A percentile compares a stretch with the other conserved stretches of the same genome.
These are phyloP conservation scores for Boletus fagicola DNA, from an alignment of 768 basidiomycete species.

Conservation along the genomic window DNA sequence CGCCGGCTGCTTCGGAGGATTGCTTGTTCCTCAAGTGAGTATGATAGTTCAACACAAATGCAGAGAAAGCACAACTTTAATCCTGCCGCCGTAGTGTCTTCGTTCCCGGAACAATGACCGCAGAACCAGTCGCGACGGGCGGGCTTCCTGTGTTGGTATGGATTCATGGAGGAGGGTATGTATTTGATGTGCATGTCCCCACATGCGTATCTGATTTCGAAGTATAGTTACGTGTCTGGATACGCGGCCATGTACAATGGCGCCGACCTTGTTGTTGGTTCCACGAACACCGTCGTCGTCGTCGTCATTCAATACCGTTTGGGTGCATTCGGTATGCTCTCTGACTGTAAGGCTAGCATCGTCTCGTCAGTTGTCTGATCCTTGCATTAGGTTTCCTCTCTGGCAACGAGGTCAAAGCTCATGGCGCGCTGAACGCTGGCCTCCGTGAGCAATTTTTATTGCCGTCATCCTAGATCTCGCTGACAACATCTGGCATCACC, in stretches of 20 bases:
- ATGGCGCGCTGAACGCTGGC: slow-evolving; percentile 36
- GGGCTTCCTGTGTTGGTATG: slow-evolving; percentile 35
- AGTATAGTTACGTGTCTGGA: slow-evolving; percentile 26
- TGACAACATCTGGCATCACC: not conserved
- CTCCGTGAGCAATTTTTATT: slow-evolving; percentile 23
- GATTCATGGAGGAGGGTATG: slow-evolving; percentile 39
- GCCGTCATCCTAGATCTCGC: not conserved
- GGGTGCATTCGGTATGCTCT: slow-evolving; percentile 32
- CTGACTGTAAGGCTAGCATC: not conserved
- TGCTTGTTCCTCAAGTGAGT: slow-evolving; percentile 30
- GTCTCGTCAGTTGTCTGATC: not conserved
- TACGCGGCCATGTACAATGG: slow-evolving; percentile 18
- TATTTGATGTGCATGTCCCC: not conserved
- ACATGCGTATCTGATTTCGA: not conserved
- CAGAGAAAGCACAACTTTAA: no score
- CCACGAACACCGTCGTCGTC: slow-evolving; percentile 22
- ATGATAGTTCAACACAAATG: not conserved
- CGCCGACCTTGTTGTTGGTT: slow-evolving; percentile 24
- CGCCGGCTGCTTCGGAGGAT: slow-evolving; percentile 27
- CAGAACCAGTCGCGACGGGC: not conserved
- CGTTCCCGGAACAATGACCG: slow-evolving; percentile 8
- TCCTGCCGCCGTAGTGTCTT: slow-evolving; percentile 6
- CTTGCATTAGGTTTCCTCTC: slow-evolving; percentile 32
- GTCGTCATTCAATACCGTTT: slow-evolving; percentile 37
- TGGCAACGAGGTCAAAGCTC: slow-evolving; percentile 28